These are phyloP conservation scores for Saccharomyces kudriavzevii DNA, from an alignment of 805 yeast species.

Conservation along the genomic window DNA sequence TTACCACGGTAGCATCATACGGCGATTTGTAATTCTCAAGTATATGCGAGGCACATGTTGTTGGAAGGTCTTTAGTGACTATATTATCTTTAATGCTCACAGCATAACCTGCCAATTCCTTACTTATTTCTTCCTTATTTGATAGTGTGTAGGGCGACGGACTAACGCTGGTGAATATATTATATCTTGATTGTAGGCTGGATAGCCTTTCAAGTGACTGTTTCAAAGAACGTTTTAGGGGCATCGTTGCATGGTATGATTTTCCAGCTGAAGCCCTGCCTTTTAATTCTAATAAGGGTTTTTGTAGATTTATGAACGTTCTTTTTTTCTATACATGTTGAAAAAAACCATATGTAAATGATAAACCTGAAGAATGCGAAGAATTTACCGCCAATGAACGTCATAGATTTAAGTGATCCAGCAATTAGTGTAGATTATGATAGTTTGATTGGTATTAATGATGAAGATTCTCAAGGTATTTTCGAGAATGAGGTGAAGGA, in stretches of 20 bases:
- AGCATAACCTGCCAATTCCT: slow-evolving; percentile 27
- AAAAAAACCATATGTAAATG: not conserved
- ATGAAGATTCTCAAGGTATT: not conserved
- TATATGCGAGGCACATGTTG: slow-evolving; percentile 73
- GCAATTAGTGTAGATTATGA: not conserved
- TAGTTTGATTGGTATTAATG: not conserved
- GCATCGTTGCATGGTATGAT: not conserved
- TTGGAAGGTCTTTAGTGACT: slow-evolving; percentile 52
- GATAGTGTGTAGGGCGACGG: slow-evolving; percentile 9
- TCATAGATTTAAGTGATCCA: not conserved
- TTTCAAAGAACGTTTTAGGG: slow-evolving; percentile 9
- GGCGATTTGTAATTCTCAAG: slow-evolving; percentile 61
- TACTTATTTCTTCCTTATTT: not conserved
- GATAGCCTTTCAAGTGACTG: slow-evolving; percentile 10
- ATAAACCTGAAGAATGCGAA: not conserved
- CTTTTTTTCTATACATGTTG: not conserved
- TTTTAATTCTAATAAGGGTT: not conserved
- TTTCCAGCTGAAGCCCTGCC: not conserved
- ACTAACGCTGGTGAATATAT: slow-evolving; percentile 38
- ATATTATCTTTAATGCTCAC: slow-evolving; percentile 75
- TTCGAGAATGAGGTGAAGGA: not conserved
- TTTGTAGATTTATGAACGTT: not conserved
- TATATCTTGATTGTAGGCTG: slow-evolving; percentile 25
- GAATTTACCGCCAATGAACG: not conserved
- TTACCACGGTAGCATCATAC: slow-evolving; percentile 67